Evolutionary conservation across 192 early-diverging fungal genomes (phyloP).

Genomic region (Coemansia sp.): DNA sequence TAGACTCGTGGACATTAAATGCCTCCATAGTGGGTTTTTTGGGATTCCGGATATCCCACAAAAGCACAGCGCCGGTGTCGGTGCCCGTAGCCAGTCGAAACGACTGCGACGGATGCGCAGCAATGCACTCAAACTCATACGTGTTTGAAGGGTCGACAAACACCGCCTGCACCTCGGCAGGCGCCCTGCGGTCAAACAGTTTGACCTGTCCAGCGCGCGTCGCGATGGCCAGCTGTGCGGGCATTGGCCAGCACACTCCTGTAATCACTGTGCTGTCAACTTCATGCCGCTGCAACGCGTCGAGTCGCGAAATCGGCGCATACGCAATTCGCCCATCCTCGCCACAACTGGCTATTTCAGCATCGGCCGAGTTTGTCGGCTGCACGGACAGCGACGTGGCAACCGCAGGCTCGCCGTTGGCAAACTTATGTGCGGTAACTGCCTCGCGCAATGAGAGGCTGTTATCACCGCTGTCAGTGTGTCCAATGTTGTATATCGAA

Average conservation of each 20-base stretch:
- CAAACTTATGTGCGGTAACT: constrained; percentile 38
- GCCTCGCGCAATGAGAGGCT: constrained; percentile 26
- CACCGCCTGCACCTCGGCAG: constrained; percentile 24
- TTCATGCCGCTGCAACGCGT: constrained; percentile 30
- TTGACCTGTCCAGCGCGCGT: constrained; percentile 54
- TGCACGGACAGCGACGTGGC: constrained; percentile 39
- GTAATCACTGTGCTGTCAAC: constrained; percentile 48
- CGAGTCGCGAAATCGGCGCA: constrained; percentile 17
- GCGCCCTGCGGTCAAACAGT: constrained; percentile 45
- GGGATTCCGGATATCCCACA: constrained; percentile 51
- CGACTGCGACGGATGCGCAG: constrained; percentile 53
- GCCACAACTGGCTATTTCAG: constrained; percentile 52
- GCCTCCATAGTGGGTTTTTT: constrained; percentile 29
- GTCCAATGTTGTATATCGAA: constrained; percentile 31
- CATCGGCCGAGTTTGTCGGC: constrained; percentile 13
- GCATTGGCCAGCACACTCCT: constrained; percentile 51
- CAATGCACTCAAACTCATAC: constrained; percentile 42
- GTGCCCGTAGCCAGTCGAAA: constrained; percentile 51
- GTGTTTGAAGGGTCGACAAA: constrained; percentile 30
- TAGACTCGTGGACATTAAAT: constrained; percentile 40
- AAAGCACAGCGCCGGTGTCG: constrained; percentile 28
- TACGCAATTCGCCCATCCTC: constrained; percentile 46
- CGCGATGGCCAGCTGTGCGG: constrained; percentile 32
- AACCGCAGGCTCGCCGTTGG: constrained; percentile 28
- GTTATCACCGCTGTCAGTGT: background rate